Evolutionary conservation across 2,329 filamentous ascomycete species (phyloP).

Genomic region (Clonostachys chloroleuca): DNA sequence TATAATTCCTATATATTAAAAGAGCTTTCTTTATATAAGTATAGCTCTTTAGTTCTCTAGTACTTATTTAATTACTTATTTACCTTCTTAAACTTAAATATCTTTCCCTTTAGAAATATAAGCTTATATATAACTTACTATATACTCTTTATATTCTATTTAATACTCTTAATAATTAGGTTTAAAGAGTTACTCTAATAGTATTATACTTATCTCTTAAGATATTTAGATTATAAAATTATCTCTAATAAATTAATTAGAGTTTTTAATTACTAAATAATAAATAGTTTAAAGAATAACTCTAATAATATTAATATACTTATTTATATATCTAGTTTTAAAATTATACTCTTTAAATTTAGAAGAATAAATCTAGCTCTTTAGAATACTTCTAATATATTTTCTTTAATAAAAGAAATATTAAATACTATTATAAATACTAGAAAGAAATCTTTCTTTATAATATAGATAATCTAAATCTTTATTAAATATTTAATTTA

Average conservation of each 20-base stretch:
- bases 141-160: too few species aligned
- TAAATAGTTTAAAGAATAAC: too few species aligned
- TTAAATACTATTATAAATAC: background rate
- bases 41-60: too few species aligned
- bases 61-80: too few species aligned
- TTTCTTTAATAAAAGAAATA: background rate
- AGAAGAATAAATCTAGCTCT: background rate
- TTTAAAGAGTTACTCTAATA: background rate
- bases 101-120: too few species aligned
- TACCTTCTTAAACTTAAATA: too few species aligned
- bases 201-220: background rate
- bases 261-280: background rate
- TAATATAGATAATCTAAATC: background rate
- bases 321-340: background rate
- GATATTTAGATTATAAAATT: background rate
- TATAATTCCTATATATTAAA: too few species aligned
- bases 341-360: background rate
- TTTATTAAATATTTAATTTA: too few species aligned
- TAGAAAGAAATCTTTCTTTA: background rate
- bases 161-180: too few species aligned
- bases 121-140: too few species aligned
- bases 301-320: background rate
- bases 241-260: background rate
- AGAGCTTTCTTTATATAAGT: too few species aligned
- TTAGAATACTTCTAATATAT: background rate